phyloP scores from a whole-genome alignment of 441 rosid species.

The Viola pubescens region DNA sequence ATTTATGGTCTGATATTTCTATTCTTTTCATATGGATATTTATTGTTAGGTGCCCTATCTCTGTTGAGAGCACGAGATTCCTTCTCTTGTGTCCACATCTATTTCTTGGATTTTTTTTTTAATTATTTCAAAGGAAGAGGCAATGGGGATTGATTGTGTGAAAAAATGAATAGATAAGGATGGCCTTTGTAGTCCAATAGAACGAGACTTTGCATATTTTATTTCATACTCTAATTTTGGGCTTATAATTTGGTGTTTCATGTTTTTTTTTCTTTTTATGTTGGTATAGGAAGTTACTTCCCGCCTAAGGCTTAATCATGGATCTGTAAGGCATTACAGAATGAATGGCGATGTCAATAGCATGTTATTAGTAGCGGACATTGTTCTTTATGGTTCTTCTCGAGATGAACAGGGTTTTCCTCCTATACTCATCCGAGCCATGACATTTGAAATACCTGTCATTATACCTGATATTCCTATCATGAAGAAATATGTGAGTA shows the following conservation, averaged over 20 bases:
- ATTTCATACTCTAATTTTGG: slow-evolving; percentile 3
- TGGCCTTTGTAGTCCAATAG: too few relatives aligned
- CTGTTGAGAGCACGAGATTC: too few relatives aligned
- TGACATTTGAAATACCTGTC: slow-evolving; percentile 81
- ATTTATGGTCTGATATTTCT: slow-evolving; percentile 1
- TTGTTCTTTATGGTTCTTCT: slow-evolving; percentile 86
- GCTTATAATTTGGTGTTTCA: slow-evolving; percentile 4
- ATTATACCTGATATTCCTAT: slow-evolving; percentile 71
- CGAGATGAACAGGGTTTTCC: slow-evolving; percentile 95
- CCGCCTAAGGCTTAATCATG: slow-evolving; percentile 61
- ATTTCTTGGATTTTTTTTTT: neutral
- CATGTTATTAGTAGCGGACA: slow-evolving; percentile 71
- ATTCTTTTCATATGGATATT: slow-evolving; percentile 2
- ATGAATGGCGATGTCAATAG: slow-evolving; percentile 65
- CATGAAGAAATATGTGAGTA: slow-evolving; percentile 71
- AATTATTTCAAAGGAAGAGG: too few relatives aligned
- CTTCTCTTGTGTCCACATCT: neutral
- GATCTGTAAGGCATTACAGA: slow-evolving; percentile 70
- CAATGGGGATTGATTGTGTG: too few relatives aligned
- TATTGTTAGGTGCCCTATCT: slow-evolving; percentile 7
- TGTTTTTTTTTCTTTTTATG: slow-evolving; percentile 4
- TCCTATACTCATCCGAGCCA: slow-evolving; percentile 73
- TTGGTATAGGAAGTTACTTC: slow-evolving; percentile 66
- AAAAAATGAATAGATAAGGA: too few relatives aligned
- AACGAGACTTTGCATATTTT: neutral